These are phyloP conservation scores for Helichrysum umbraculigerum DNA, from an alignment of 129 eudicot species.

Conservation along the genomic window DNA sequence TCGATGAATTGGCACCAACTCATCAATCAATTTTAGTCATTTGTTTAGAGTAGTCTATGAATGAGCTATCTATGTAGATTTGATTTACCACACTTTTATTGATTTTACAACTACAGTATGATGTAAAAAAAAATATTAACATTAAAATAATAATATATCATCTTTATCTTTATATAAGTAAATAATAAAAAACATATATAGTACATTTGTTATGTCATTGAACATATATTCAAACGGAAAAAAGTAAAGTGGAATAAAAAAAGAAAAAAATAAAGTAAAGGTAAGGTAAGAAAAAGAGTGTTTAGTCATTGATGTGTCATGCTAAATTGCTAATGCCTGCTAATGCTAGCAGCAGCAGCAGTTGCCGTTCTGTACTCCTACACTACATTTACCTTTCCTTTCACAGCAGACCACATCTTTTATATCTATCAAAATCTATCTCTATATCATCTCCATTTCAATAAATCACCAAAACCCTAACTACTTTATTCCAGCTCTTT, in stretches of 20 bases:
- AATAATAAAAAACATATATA: no score
- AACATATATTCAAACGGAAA: constrained; percentile 12
- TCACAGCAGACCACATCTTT: neutral
- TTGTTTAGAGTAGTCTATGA: no score
- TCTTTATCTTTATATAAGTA: no score
- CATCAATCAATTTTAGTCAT: no score
- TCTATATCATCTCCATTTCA: neutral
- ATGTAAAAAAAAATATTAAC: no score
- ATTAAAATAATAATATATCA: no score
- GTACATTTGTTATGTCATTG: neutral
- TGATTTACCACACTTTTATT: no score
- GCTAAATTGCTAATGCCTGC: neutral
- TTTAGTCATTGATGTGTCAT: neutral
- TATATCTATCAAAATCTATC: no score
- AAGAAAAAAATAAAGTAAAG: constrained; percentile 10
- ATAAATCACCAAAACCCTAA: neutral
- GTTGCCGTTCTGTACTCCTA: constrained; percentile 16
- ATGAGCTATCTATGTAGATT: no score
- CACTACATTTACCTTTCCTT: neutral
- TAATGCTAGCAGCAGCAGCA: constrained; percentile 20
- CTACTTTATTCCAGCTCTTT: neutral
- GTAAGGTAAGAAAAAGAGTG: neutral
- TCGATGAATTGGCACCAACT: no score
- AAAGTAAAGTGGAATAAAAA: constrained; percentile 18
- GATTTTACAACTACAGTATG: no score